phyloP scores from a whole-genome alignment of 73 alveolate species.

The Paramecium primaurelia region DNA sequence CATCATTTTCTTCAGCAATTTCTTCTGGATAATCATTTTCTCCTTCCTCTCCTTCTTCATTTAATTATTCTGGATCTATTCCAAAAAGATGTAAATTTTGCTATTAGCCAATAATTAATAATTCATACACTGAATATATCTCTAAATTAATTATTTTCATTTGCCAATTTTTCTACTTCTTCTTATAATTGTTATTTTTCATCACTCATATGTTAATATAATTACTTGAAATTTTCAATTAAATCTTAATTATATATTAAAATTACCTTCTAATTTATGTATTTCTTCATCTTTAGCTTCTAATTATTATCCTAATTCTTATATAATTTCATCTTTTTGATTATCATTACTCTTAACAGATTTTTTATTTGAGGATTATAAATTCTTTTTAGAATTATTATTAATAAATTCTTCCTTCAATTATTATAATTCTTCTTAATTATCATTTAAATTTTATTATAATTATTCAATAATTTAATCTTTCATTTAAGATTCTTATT shows the following conservation, averaged over 20 bases:
- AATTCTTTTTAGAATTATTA: background rate
- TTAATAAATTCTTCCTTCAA: background rate
- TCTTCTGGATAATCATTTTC: slow-evolving; percentile 18
- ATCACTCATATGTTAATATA: background rate
- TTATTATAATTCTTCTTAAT: background rate
- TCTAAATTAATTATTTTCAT: slow-evolving; percentile 37
- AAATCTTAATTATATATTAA: background rate
- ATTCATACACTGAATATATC: slow-evolving; percentile 12
- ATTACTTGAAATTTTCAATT: slow-evolving; percentile 25
- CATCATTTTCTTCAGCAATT: slow-evolving; percentile 38
- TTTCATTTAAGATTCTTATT: slow-evolving; percentile 26
- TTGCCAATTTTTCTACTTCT: slow-evolving; percentile 11
- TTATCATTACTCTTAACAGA: background rate
- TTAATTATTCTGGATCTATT: slow-evolving; percentile 9
- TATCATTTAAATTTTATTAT: background rate
- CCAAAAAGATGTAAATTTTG: slow-evolving; percentile 24
- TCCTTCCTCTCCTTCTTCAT: slow-evolving; percentile 40
- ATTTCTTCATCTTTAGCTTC: slow-evolving; percentile 1
- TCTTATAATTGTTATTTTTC: background rate
- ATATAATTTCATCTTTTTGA: background rate
- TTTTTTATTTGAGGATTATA: background rate
- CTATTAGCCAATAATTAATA: background rate
- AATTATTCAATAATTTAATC: slow-evolving; percentile 30
- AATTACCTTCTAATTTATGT: slow-evolving; percentile 11
- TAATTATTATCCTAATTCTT: background rate